Conservation (phyloP, 805 yeast genomes). For the Lachancea nothofagi region DNA sequence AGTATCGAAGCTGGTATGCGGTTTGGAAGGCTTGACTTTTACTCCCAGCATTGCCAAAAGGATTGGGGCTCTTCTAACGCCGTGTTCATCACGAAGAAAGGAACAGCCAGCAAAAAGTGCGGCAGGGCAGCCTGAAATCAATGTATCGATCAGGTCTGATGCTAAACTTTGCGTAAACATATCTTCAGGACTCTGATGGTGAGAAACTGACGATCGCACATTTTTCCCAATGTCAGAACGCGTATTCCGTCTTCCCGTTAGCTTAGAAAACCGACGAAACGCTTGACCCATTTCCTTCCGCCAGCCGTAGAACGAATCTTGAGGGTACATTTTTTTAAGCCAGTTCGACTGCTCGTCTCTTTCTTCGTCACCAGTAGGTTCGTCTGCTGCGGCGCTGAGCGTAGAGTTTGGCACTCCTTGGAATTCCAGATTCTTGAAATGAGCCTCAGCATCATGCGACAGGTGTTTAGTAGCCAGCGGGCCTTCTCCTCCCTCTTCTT, state of each 20-base stretch:
- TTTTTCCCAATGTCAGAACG: conserved; percentile 5
- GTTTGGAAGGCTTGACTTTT: conserved; percentile 46
- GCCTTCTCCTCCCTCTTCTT: conserved; percentile 5
- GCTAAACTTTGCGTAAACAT: conserved; percentile 29
- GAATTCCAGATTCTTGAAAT: conserved; percentile 25
- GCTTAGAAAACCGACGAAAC: conserved; percentile 21
- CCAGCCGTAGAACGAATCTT: conserved; percentile 22
- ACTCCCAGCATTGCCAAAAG: conserved; percentile 68
- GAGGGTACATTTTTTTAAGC: conserved; percentile 9
- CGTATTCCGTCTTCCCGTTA: conserved; percentile 11
- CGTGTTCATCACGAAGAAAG: conserved; percentile 70
- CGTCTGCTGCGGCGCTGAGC: conserved; percentile 3
- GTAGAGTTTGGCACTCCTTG: conserved; percentile 31
- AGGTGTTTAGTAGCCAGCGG: background rate
- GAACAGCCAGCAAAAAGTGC: conserved; percentile 69
- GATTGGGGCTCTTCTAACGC: conserved; percentile 75
- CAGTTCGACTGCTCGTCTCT: conserved; percentile 7
- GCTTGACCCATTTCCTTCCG: conserved; percentile 29
- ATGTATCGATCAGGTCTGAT: conserved; percentile 44
- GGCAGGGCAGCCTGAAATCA: conserved; percentile 66
- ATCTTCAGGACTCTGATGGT: conserved; percentile 13
- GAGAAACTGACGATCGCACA: background rate
- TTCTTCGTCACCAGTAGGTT: conserved; percentile 1
- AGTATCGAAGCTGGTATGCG: conserved; percentile 20
- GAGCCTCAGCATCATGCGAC: conserved; percentile 26